phyloP scores from a whole-genome alignment of 176 grass and related monocot species.

The Triticum timopheevii region DNA sequence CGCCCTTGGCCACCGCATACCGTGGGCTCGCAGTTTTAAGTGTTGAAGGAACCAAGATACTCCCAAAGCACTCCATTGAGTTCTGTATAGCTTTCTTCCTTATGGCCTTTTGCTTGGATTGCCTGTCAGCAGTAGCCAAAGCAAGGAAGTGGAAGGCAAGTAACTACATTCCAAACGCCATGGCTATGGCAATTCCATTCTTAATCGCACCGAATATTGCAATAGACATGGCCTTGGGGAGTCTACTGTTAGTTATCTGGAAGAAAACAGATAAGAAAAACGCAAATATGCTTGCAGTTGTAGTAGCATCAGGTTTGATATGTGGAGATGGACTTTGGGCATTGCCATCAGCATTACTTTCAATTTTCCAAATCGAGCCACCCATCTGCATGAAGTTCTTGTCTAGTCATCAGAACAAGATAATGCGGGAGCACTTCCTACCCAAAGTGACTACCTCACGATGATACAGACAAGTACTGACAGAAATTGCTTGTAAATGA shows the following conservation, averaged over 20 bases:
- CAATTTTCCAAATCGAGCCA: constrained; percentile 30
- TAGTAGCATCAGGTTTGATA: constrained; percentile 41
- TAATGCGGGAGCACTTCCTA: constrained; percentile 12
- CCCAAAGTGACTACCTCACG: background rate
- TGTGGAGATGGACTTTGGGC: constrained; percentile 47
- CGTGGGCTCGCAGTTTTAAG: constrained; percentile 35
- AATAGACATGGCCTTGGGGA: constrained; percentile 41
- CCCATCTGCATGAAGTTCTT: constrained; percentile 51
- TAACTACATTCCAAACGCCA: constrained; percentile 25
- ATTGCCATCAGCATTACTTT: constrained; percentile 24
- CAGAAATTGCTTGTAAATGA: constrained; percentile 22
- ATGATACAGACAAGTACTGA: background rate
- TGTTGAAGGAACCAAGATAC: constrained; percentile 20
- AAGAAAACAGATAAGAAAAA: constrained; percentile 7
- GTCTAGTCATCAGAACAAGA: constrained; percentile 1
- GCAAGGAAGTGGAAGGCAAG: constrained; percentile 14
- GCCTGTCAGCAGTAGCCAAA: background rate
- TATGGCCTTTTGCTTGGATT: background rate
- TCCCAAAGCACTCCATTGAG: constrained; percentile 25
- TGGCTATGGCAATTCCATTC: constrained; percentile 51
- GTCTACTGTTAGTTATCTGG: constrained; percentile 40
- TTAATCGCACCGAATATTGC: constrained; percentile 32
- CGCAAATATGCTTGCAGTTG: background rate
- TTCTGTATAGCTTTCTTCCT: constrained; percentile 20
- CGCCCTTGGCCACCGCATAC: constrained; percentile 51